Percentiles rank a stretch among this genome's conserved stretches.
Conservation (phyloP, 169 alveolate genomes). For the Theileria parva region DNA sequence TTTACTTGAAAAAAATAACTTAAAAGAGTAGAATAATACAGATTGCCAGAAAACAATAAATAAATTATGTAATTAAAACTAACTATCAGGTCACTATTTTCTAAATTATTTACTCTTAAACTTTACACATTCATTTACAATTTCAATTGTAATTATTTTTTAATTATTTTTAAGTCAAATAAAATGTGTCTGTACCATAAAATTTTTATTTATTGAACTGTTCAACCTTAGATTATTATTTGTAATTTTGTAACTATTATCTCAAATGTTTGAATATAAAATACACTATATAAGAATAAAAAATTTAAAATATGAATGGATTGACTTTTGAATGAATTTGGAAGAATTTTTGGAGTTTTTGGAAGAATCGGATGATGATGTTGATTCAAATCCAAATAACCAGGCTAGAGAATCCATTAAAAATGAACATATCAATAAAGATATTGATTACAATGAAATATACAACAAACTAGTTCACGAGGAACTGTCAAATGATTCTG, state of each 20-base stretch:
- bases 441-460: constrained; percentile 29
- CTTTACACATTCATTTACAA: constrained; percentile 3
- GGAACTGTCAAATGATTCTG: constrained; percentile 12
- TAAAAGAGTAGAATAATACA: no score
- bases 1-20: no score
- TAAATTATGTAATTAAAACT: no score
- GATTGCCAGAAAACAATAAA: no score
- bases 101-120: background rate
- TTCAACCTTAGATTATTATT: no score
- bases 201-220: no score
- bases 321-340: constrained; percentile 16
- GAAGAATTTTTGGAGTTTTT: constrained; percentile 34
- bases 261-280: no score
- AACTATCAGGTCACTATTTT: no score
- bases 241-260: no score
- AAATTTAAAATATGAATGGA: background rate
- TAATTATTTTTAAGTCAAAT: background rate
- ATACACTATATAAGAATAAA: no score
- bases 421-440: background rate
- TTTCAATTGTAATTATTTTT: background rate
- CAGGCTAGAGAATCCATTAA: constrained; percentile 4
- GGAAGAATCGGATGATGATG: constrained; percentile 60
- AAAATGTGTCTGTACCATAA: no score
- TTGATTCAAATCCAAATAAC: constrained; percentile 15
- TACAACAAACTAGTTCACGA: constrained; percentile 14